These are phyloP conservation scores for Plasmodium berghei DNA, from an alignment of 169 alveolate species.

Conservation along the genomic window DNA sequence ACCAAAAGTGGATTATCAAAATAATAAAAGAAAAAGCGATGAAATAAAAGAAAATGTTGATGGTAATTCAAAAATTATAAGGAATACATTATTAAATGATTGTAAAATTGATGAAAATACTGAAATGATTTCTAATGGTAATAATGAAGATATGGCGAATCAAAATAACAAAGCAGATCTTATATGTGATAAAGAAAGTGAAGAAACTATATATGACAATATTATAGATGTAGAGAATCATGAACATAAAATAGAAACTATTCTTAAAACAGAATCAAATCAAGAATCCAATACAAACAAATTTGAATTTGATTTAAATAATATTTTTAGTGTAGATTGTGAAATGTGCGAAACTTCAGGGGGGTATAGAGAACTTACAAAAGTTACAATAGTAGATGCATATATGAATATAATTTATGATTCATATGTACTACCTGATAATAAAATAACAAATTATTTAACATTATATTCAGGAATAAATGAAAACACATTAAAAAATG, in stretches of 20 bases:
- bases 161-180: too few species aligned
- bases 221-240: not conserved
- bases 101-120: too few species aligned
- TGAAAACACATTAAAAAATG: slow-evolving; percentile 71
- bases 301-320: slow-evolving; percentile 58
- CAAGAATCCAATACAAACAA: not conserved
- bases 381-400: slow-evolving; percentile 79
- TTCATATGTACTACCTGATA: slow-evolving; percentile 77
- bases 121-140: too few species aligned
- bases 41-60: not conserved
- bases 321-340: slow-evolving; percentile 79
- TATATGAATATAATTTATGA: slow-evolving; percentile 77
- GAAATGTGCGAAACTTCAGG: slow-evolving; percentile 79
- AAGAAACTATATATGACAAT: not conserved
- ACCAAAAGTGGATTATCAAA: too few species aligned
- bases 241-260: not conserved
- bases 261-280: not conserved
- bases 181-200: slow-evolving; percentile 2
- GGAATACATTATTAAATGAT: too few species aligned
- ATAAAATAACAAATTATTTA: slow-evolving; percentile 75
- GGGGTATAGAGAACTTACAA: slow-evolving; percentile 68
- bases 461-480: slow-evolving; percentile 81
- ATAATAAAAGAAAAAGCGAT: not conserved
- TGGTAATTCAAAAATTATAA: too few species aligned
- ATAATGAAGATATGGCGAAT: not conserved